These are phyloP conservation scores for Dioscorea cayenensis DNA, from an alignment of 116 monocot genomes.

Conservation along the genomic window DNA sequence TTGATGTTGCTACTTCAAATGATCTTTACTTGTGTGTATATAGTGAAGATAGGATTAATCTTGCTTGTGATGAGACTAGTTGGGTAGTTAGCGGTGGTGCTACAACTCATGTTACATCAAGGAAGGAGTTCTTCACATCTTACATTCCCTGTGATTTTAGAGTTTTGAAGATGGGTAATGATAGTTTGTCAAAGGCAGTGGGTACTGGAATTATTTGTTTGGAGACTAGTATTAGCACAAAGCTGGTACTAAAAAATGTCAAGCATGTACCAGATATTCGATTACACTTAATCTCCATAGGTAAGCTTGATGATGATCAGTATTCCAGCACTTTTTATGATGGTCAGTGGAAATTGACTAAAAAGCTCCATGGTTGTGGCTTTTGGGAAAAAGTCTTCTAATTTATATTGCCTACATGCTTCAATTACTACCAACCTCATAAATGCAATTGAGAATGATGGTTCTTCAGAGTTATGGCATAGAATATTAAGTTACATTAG, in stretches of 20 bases:
- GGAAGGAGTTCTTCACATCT: constrained; percentile 12
- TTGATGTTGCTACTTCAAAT: not conserved
- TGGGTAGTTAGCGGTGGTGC: constrained; percentile 8
- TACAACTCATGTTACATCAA: constrained; percentile 5
- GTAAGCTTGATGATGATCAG: not conserved
- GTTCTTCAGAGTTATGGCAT: constrained; percentile 3
- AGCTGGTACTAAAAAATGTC: constrained; percentile 12
- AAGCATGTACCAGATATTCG: constrained; percentile 11
- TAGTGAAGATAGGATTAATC: not conserved
- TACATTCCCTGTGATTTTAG: constrained; percentile 18
- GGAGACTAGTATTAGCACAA: constrained; percentile 2
- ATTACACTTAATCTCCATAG: constrained; percentile 13
- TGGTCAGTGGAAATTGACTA: constrained; percentile 9
- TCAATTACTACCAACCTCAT: not conserved
- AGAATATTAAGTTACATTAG: constrained; percentile 9
- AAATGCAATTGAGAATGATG: not conserved
- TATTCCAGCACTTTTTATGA: not conserved
- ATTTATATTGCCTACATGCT: not conserved
- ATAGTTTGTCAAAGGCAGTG: not conserved
- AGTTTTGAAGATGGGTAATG: constrained; percentile 17
- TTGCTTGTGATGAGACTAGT: not conserved
- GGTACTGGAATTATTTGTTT: constrained; percentile 9
- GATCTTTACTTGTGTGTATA: constrained; percentile 1
- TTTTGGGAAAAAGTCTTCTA: not conserved
- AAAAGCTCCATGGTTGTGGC: constrained; percentile 3